Conservation (phyloP, 352 stramenopile species). For the Globisporangium recalcitrans region DNA sequence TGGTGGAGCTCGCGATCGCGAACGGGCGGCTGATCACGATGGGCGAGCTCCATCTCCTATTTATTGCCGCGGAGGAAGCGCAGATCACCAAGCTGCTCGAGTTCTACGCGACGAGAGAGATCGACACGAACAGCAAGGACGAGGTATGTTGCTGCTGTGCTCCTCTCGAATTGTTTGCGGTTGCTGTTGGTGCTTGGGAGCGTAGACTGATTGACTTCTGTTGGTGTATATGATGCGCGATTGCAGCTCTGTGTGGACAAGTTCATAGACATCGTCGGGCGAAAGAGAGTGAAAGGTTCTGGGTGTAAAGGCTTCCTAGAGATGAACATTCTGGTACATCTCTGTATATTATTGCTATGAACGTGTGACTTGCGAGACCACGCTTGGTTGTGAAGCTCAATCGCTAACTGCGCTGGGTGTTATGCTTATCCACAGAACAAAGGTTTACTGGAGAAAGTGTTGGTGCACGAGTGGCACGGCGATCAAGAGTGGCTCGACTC, state of each 20-base stretch:
- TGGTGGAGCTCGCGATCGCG: slow-evolving; percentile 39
- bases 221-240: not conserved
- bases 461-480: slow-evolving; percentile 64
- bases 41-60: slow-evolving; percentile 56
- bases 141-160: slow-evolving; percentile 32
- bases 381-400: not conserved
- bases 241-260: slow-evolving; percentile 51
- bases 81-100: slow-evolving; percentile 42
- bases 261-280: slow-evolving; percentile 68
- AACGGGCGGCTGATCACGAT: slow-evolving; percentile 59
- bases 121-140: slow-evolving; percentile 53
- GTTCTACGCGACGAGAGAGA: slow-evolving; percentile 35
- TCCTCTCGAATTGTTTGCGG: not conserved
- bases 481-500: slow-evolving; percentile 56
- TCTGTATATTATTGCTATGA: not conserved
- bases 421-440: slow-evolving; percentile 25
- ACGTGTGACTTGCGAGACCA: not conserved
- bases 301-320: slow-evolving; percentile 68
- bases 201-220: not conserved
- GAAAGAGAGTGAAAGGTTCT: slow-evolving; percentile 32
- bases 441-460: slow-evolving; percentile 49
- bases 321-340: slow-evolving; percentile 71
- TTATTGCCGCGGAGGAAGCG: slow-evolving; percentile 35
- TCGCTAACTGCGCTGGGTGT: slow-evolving; percentile 2
- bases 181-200: not conserved